Percentiles rank a stretch among this genome's conserved stretches.
Evolutionary conservation across 1,284 basidiomycete species (phyloP).

Genomic region (Ganoderma boninense): DNA sequence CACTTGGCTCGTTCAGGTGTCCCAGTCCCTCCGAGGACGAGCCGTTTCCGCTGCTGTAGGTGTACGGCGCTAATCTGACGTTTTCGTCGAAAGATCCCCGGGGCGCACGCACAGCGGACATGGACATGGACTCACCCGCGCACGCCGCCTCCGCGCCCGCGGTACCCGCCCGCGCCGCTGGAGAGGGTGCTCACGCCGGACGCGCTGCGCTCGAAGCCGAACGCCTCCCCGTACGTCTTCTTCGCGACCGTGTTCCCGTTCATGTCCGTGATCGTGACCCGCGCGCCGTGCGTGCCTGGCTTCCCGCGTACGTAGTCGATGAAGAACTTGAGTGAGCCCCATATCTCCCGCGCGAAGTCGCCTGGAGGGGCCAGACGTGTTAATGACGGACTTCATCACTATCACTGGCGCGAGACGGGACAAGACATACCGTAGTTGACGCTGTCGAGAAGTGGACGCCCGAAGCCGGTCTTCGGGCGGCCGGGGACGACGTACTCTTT

Average conservation of each 20-base stretch:
- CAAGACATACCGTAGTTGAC: slow-evolving; percentile 72
- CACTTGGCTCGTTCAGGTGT: background rate
- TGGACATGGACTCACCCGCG: slow-evolving; percentile 28
- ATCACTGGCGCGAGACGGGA: slow-evolving; percentile 14
- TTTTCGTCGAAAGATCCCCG: slow-evolving; percentile 54
- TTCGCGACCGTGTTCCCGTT: slow-evolving; percentile 39
- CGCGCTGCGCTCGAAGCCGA: slow-evolving; percentile 48
- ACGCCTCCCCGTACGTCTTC: slow-evolving; percentile 59
- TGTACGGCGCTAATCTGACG: slow-evolving; percentile 54
- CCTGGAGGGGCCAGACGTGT: slow-evolving; percentile 42
- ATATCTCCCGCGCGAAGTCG: slow-evolving; percentile 75
- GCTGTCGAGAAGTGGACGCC: slow-evolving; percentile 79
- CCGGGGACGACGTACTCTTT: slow-evolving; percentile 64
- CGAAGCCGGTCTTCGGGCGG: slow-evolving; percentile 56
- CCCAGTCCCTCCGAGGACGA: slow-evolving; percentile 11
- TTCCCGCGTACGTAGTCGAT: slow-evolving; percentile 55
- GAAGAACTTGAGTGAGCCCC: slow-evolving; percentile 69
- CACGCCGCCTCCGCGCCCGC: slow-evolving; percentile 10
- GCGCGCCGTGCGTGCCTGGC: slow-evolving; percentile 52
- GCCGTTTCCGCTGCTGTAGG: slow-evolving; percentile 33
- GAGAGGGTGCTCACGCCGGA: slow-evolving; percentile 21
- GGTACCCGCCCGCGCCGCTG: slow-evolving; percentile 8
- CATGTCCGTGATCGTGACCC: slow-evolving; percentile 37
- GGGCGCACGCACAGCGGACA: slow-evolving; percentile 19
- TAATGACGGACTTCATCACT: background rate